phyloP scores from a whole-genome alignment of 768 basidiomycete species.

The Pleurotus platypus region DNA sequence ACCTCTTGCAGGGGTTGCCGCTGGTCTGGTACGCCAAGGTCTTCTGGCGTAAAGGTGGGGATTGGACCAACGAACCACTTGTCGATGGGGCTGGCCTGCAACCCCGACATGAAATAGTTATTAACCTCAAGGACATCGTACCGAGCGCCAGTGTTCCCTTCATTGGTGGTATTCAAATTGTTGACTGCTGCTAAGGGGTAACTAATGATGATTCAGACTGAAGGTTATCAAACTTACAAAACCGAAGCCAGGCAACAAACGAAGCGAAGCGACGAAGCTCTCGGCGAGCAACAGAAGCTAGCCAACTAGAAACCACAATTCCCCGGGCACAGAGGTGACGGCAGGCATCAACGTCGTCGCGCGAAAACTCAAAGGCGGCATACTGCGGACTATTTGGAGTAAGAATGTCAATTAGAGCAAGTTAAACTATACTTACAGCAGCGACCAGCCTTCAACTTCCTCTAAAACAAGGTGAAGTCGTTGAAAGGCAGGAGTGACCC shows the following conservation, averaged over 20 bases:
- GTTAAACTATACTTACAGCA: constrained; percentile 42
- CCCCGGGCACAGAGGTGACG: constrained; percentile 51
- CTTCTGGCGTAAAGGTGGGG: constrained; percentile 45
- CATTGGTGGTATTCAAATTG: constrained; percentile 50
- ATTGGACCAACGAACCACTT: constrained; percentile 73
- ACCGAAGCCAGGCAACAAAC: constrained; percentile 75
- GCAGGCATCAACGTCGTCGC: constrained; percentile 47
- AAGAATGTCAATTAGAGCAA: constrained; percentile 10
- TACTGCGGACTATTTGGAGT: constrained; percentile 49
- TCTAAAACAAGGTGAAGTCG: constrained; percentile 72
- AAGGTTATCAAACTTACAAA: constrained; percentile 43
- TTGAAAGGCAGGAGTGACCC: constrained; percentile 71
- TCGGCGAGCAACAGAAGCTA: constrained; percentile 60
- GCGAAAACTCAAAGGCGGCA: constrained; percentile 48
- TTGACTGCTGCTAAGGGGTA: constrained; percentile 20
- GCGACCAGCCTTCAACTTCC: constrained; percentile 77
- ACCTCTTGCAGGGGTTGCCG: constrained; percentile 32
- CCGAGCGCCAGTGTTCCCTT: constrained; percentile 45
- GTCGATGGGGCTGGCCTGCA: constrained; percentile 68
- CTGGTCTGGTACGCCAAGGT: constrained; percentile 42
- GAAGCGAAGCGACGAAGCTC: constrained; percentile 74
- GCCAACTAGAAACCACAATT: constrained; percentile 65
- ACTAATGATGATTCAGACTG: neutral
- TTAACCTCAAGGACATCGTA: constrained; percentile 81
- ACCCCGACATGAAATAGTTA: constrained; percentile 71